Percentiles rank a stretch among this genome's conserved stretches.
Evolutionary conservation across 1,139 yeast genomes (phyloP).

Genomic region (Zygosaccharomyces pseudobailii): DNA sequence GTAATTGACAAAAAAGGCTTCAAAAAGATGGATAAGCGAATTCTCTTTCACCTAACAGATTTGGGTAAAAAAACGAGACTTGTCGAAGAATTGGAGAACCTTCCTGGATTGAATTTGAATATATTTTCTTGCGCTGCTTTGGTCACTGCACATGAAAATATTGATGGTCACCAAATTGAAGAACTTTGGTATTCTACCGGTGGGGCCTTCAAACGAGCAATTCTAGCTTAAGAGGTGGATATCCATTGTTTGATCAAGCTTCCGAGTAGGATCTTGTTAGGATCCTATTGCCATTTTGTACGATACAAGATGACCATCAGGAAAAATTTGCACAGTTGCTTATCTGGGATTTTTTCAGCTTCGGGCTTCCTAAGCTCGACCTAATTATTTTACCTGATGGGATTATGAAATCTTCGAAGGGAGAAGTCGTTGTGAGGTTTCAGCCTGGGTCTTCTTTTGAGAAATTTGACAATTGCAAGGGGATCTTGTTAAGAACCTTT

Average conservation of each 20-base stretch:
- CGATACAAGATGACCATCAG: neutral
- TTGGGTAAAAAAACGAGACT: constrained; percentile 3
- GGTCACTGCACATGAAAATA: neutral
- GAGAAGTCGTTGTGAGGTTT: neutral
- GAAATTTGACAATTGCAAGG: neutral
- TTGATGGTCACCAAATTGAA: neutral
- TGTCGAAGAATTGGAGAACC: neutral
- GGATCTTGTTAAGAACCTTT: neutral
- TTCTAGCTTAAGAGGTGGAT: neutral
- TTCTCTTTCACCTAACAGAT: neutral
- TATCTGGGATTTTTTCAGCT: constrained; percentile 2
- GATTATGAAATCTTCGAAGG: neutral
- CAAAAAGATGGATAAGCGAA: neutral
- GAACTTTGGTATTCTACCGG: constrained; percentile 4
- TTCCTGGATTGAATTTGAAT: neutral
- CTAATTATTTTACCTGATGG: neutral
- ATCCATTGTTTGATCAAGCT: constrained; percentile 1
- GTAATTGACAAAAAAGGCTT: neutral
- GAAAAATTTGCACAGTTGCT: constrained; percentile 2
- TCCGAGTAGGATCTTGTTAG: constrained; percentile 1
- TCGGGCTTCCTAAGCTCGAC: neutral
- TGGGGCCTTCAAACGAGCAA: constrained; percentile 3
- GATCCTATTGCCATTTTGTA: constrained; percentile 1
- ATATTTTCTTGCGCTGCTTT: constrained; percentile 1
- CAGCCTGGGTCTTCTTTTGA: constrained; percentile 14